Evolutionary conservation across 768 basidiomycete species (phyloP).

Genomic region (Royoungia palumana): DNA sequence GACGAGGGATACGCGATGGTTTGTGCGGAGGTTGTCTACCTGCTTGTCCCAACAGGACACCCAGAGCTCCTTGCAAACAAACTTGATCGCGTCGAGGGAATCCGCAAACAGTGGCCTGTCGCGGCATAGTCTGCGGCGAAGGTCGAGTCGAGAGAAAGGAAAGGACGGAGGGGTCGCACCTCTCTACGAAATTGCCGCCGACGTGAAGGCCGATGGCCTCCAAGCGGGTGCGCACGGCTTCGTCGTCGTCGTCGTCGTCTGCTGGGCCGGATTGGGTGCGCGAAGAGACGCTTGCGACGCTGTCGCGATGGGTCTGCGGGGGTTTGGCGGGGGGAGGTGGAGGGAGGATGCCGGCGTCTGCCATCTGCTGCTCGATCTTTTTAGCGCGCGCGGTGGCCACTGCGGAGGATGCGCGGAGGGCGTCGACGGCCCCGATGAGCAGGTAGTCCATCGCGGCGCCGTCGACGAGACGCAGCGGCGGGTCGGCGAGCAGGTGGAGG

Average conservation of each 20-base stretch:
- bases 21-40: constrained; percentile 92
- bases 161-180: constrained; percentile 42
- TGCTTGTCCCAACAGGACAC: constrained; percentile 89
- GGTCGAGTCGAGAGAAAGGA: not conserved
- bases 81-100: constrained; percentile 89
- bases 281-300: constrained; percentile 28
- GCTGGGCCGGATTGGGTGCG: constrained; percentile 6
- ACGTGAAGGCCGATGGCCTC: constrained; percentile 86
- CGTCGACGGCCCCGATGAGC: constrained; percentile 73
- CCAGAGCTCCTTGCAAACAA: constrained; percentile 97
- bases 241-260: constrained; percentile 71
- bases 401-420: constrained; percentile 69
- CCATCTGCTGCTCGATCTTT: constrained; percentile 74
- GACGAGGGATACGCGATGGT: constrained; percentile 68
- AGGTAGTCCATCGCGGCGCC: constrained; percentile 80
- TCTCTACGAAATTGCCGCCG: constrained; percentile 81
- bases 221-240: constrained; percentile 61
- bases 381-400: constrained; percentile 66
- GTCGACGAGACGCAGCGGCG: constrained; percentile 59
- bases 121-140: constrained; percentile 58
- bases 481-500: constrained; percentile 50
- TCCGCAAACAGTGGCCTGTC: constrained; percentile 74
- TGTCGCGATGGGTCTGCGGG: constrained; percentile 32
- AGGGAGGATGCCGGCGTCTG: constrained; percentile 69
- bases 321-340: constrained; percentile 41